Base-by-base conservation (phyloP, 106 monocot species). In the Dioscorea zingiberensis region DNA sequence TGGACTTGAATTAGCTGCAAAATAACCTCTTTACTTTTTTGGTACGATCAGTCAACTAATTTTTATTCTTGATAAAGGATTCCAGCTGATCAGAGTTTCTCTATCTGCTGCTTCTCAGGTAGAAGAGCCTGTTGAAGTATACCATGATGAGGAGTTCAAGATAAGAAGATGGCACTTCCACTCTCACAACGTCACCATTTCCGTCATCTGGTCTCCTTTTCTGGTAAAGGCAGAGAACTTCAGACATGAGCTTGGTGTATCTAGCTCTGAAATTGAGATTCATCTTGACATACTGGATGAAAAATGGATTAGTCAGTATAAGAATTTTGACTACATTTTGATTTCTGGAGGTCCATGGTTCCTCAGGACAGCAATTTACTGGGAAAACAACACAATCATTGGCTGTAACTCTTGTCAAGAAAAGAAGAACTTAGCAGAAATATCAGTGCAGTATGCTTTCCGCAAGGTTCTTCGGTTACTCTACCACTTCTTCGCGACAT, bases 261-360 rank as follows among this genome's bases (percentile, higher is more conserved):
- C 87, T 21, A 77, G 54, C 18, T 67, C 81, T 10, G 82, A 75
- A 19, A 74, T 78, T 25, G 79, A 83, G 38, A 80, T 93, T 2
- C 88, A 93, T 60, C 82, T 93, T 9, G 88, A 93, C 64, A 71
- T 59, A 17, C 76, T 93, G 29, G 88, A 88, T 28, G 27, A 21
- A 3, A 88, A 85, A 29, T 93, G 93, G 88, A 83, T 83, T 1
- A 55, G 24, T 30, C 49, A 75, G 22, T 85, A 76, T 25, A 25
- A 44, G 0, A 74, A 54, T 25, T 88, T 80, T 7, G 80, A 93
- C 65, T 85, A 83, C 57, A 62, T 93, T 2, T 32, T 93, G 48
- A 83, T 85, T 4, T 82, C 93, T 2, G 81, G 73, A 2, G 93
- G 93, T 2, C 79, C 88, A 55, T 93, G 93, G 93, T 93, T 88